Percentiles rank a stretch among this genome's conserved stretches.
Conservation (phyloP, 2,329 filamentous ascomycete species). For the Aspergillus sp. region DNA sequence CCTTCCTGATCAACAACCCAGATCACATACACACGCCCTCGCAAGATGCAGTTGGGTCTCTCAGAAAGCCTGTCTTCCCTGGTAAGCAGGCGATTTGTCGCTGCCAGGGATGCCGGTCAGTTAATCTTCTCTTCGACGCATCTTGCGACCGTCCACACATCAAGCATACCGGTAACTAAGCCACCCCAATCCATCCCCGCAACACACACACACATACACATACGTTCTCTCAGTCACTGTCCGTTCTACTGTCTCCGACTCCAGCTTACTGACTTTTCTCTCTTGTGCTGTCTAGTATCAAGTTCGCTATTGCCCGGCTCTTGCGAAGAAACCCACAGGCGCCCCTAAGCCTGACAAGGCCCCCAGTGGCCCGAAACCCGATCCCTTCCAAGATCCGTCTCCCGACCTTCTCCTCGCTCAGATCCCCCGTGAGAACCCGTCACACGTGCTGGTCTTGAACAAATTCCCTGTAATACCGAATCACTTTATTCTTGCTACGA, state of each 20-base stretch:
- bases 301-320: conserved; percentile 51
- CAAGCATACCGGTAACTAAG: conserved; percentile 37
- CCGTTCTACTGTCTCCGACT: neutral
- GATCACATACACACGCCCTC: neutral
- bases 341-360: conserved; percentile 24
- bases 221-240: no score
- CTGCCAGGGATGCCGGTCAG: conserved; percentile 40
- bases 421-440: conserved; percentile 37
- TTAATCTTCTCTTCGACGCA: conserved; percentile 45
- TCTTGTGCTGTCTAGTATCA: conserved; percentile 40
- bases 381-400: conserved; percentile 49
- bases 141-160: conserved; percentile 37
- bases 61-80: conserved; percentile 39
- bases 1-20: neutral
- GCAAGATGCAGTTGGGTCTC: conserved; percentile 39
- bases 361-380: conserved; percentile 33
- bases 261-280: conserved; percentile 2
- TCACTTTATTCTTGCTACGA: conserved; percentile 54
- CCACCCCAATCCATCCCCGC: neutral
- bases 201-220: no score
- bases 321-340: conserved; percentile 46
- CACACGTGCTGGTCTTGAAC: conserved; percentile 48
- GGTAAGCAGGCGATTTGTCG: conserved; percentile 37
- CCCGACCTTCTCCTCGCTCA: conserved; percentile 45
- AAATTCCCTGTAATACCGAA: conserved; percentile 53